Base-by-base conservation (phyloP, 305 asterid genomes). In the Fraxinus baroniana region DNA sequence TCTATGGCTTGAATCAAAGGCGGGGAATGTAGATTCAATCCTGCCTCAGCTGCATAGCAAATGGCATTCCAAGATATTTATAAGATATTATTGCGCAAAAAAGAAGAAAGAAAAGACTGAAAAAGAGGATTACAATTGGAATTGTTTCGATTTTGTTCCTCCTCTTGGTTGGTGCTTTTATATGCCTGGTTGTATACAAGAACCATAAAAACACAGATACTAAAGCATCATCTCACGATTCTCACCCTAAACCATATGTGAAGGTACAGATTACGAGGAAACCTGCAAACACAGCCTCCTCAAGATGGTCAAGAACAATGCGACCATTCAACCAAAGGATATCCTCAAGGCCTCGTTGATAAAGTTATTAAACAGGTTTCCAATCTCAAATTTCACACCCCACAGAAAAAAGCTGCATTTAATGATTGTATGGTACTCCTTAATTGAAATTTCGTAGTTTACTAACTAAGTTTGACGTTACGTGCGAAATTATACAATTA, bases 51-150 rank as follows among this genome's bases (percentile, higher is more conserved):
- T 60, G 26, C 32, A 79, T 28, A 36, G 39, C 80, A 52, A 78
- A 89, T 87, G 91, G 90, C 90, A 8, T 87, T 87, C 81, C 90
- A 87, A 84, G 90, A 89, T 85, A 84, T 89, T 70, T 90, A 87
- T 80, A 82, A 55, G 22, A 85, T 89, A 71, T 83, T 87, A 17
- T 87, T 87, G 83, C 88, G 89, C 28, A 70, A 87, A 44, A 79
- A 71, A 75, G 55, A 30, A 3, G 89, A 87, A 41, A 81, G 86
- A 71, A n/a, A 52, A 86, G 84, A 36, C 1, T 82, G 37, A 79
- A 64, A 60, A 78, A 71, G 64, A 78, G 86, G 74, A 82, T 89
- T 70, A 79, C 82, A 0, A 82, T 84, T 7, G 87, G 84, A 2
- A 36, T 76, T 28, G 73, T 76, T 77, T 75, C 84, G 1, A 15